phyloP scores from a whole-genome alignment of 2,329 filamentous ascomycete species.

The Ascochyta viciae-villosae region DNA sequence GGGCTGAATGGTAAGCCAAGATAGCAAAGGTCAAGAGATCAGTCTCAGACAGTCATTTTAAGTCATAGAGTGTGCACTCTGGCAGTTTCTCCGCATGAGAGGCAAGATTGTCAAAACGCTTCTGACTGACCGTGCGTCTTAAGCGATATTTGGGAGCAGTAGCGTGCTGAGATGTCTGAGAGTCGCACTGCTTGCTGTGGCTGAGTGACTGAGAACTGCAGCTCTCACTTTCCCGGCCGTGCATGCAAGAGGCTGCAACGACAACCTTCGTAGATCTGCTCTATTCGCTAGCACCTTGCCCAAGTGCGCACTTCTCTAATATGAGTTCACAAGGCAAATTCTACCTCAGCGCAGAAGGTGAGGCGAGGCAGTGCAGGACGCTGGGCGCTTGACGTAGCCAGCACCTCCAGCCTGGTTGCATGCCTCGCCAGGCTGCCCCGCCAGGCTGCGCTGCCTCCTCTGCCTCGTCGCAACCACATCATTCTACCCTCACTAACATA shows the following conservation, averaged over 20 bases:
- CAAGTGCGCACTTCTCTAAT: slow-evolving; percentile 1
- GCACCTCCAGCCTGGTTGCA: slow-evolving; percentile 6
- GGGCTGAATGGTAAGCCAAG: slow-evolving; percentile 10
- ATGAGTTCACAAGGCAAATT: slow-evolving; percentile 6
- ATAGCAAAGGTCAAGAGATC: slow-evolving; percentile 14
- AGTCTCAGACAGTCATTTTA: slow-evolving; percentile 9
- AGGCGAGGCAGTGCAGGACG: slow-evolving; percentile 5
- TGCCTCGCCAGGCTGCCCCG: slow-evolving; percentile 7
- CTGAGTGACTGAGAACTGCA: slow-evolving; percentile 2
- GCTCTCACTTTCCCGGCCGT: neutral
- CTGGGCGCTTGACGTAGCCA: slow-evolving; percentile 1
- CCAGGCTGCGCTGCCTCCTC: slow-evolving; percentile 9
- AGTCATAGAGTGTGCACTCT: slow-evolving; percentile 9
- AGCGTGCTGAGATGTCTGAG: slow-evolving; percentile 14
- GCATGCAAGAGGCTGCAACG: neutral
- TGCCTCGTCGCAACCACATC: slow-evolving; percentile 2
- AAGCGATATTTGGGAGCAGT: slow-evolving; percentile 10
- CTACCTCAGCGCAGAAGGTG: slow-evolving; percentile 3
- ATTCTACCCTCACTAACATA: too few relatives aligned
- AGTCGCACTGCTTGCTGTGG: slow-evolving; percentile 2
- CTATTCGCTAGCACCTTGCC: slow-evolving; percentile 3
- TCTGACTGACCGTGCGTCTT: neutral
- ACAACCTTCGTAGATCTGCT: slow-evolving; percentile 1
- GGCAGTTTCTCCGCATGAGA: slow-evolving; percentile 16
- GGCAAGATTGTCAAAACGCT: slow-evolving; percentile 13